Conservation (phyloP, 768 basidiomycete genomes). For the Serpula lacrymans region DNA sequence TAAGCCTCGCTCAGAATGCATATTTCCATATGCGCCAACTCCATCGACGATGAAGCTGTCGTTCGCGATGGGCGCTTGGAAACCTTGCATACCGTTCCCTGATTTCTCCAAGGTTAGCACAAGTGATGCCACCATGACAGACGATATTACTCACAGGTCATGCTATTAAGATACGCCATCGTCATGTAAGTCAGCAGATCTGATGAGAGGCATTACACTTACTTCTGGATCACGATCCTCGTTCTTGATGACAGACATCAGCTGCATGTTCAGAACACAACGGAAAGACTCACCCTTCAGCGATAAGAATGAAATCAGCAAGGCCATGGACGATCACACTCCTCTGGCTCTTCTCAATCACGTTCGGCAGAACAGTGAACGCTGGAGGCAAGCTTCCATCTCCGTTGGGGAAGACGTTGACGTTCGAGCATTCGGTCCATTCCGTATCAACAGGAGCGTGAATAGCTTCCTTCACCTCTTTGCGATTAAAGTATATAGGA, state of each 20-base stretch:
- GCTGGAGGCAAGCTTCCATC: conserved; percentile 61
- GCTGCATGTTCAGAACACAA: too few species aligned
- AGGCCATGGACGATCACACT: conserved; percentile 71
- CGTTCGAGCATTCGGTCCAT: conserved; percentile 63
- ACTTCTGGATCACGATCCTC: conserved; percentile 66
- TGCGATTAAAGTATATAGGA: conserved; percentile 68
- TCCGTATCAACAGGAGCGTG: conserved; percentile 60
- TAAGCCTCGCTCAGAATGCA: conserved; percentile 64
- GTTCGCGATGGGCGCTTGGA: conserved; percentile 61
- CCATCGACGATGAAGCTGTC: conserved; percentile 73
- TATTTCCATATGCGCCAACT: conserved; percentile 61
- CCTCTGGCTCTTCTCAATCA: conserved; percentile 71
- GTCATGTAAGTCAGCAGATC: neutral
- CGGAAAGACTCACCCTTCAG: conserved; percentile 54
- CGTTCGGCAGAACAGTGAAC: conserved; percentile 64
- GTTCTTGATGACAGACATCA: conserved; percentile 37
- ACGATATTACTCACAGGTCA: conserved; percentile 35
- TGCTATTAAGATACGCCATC: conserved; percentile 23
- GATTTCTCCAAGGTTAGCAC: conserved; percentile 28
- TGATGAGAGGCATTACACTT: conserved; percentile 13
- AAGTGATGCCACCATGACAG: conserved; percentile 33
- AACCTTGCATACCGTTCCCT: conserved; percentile 68
- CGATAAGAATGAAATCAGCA: conserved; percentile 70
- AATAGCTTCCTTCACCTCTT: conserved; percentile 61
- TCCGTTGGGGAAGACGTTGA: conserved; percentile 57